Evolutionary conservation across 2,329 filamentous ascomycete genomes (phyloP), one percentile per base, ranked within the genome.

Genomic region (Alternaria alternata): DNA sequence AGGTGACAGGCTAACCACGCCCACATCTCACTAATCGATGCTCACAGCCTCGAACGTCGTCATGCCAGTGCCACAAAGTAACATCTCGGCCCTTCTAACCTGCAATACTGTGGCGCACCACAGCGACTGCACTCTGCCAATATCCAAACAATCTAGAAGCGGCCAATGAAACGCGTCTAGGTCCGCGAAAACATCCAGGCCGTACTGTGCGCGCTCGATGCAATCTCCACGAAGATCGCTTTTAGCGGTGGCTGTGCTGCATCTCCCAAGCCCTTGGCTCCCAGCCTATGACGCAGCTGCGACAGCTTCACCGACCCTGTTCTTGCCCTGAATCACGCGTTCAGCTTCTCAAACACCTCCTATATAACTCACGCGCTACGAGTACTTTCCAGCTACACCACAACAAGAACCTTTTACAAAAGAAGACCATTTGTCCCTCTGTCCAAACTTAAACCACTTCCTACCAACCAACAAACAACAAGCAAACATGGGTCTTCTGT

Each of bases 401-500:
- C 54, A 58, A 57, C 41, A 55, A 49, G 46, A 47, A 24, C 52
- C 22, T 14, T n/a, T 2, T 1, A 16, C 28, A 42, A 62, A 61
- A 55, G 28, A 47, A 38, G 42, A 24, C 34, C 4, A 38, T 34
- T 51, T 22, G 42, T 32, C 55, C 44, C 51, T 39, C 51, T 3
- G 1, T 46, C 39, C 43, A 58, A 46, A 38, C 52, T 32, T 34
- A 16, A 28, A 39, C 43, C 11, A 41, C 22, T 22, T 22, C 20
- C 16, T 18, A 16, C 26, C 61, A 58, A 61, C 46, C 54, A 64
- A 62, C 42, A 14, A 42, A 42, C 39, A 55, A 55, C 30, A 57
- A 66, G 36, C 56, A 63, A 78, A 18, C 42, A 83, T 82, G 81
- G 75, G 75, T 77, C 74, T 82, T 64, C 79, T 83, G 76, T 82